phyloP scores from a whole-genome alignment of 257 asterid species.

The Coffea canephora region DNA sequence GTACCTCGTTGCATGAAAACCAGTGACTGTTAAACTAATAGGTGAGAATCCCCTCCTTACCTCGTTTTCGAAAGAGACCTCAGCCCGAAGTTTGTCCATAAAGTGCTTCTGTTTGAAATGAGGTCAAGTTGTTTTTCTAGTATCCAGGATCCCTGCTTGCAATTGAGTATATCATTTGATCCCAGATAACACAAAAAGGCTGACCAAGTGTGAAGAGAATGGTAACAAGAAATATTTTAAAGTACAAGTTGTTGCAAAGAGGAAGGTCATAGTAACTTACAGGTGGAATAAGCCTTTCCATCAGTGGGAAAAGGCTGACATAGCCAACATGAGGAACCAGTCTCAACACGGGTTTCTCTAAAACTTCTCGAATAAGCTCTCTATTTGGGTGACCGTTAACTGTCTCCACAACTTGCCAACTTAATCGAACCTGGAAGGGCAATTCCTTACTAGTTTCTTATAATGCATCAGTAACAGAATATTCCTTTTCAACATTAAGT shows the following conservation, averaged over 20 bases:
- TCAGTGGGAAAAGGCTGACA: constrained; percentile 93
- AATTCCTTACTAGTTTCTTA: not conserved
- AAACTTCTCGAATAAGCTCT: constrained; percentile 71
- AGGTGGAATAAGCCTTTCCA: constrained; percentile 89
- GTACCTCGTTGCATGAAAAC: not conserved
- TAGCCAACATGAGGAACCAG: constrained; percentile 96
- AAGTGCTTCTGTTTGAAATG: constrained; percentile 67
- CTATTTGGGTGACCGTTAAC: constrained; percentile 58
- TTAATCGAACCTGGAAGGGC: constrained; percentile 62
- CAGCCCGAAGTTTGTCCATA: constrained; percentile 91
- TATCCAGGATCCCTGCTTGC: constrained; percentile 65
- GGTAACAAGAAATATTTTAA: not conserved
- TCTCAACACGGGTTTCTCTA: constrained; percentile 67
- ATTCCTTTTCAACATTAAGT: not conserved
- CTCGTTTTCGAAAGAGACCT: constrained; percentile 91
- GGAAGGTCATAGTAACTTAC: constrained; percentile 49
- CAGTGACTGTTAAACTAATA: not conserved
- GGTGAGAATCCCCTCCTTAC: constrained; percentile 27
- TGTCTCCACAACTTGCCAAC: constrained; percentile 60
- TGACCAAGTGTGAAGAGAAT: constrained; percentile 1
- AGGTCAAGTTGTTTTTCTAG: constrained; percentile 83
- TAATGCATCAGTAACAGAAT: not conserved
- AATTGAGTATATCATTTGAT: not conserved
- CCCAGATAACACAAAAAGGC: not conserved
- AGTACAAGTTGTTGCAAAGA: not conserved